phyloP scores from a whole-genome alignment of 2,329 filamentous ascomycete genomes.

The Beauveria medogensis region DNA sequence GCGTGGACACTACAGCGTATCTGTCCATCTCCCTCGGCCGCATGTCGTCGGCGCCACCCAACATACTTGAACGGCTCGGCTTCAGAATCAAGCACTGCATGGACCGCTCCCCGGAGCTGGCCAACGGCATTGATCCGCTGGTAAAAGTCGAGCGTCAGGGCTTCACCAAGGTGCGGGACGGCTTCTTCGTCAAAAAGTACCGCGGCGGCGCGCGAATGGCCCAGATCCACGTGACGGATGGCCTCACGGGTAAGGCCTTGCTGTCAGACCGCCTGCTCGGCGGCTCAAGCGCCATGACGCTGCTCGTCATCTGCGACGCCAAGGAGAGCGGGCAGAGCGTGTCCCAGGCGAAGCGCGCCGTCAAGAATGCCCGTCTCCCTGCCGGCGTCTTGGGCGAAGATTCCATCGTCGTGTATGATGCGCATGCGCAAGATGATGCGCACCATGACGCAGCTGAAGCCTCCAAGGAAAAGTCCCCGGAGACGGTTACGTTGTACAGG shows the following conservation, averaged over 20 bases:
- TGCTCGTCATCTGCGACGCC: slow-evolving; percentile 3
- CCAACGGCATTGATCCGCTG: slow-evolving; percentile 4
- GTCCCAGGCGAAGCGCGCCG: neutral
- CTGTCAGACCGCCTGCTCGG: slow-evolving; percentile 9
- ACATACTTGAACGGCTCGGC: neutral
- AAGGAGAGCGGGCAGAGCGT: neutral
- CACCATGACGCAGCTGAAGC: too few relatives aligned
- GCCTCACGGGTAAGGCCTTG: neutral
- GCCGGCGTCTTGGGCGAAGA: neutral
- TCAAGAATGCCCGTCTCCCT: neutral
- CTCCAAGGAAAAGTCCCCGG: neutral
- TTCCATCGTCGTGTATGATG: neutral
- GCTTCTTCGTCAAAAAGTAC: slow-evolving; percentile 4
- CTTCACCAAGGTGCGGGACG: slow-evolving; percentile 8
- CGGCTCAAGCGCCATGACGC: neutral
- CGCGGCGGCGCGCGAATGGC: slow-evolving; percentile 10
- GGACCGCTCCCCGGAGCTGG: neutral
- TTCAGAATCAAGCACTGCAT: slow-evolving; percentile 6
- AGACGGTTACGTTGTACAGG: neutral
- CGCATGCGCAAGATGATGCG: neutral
- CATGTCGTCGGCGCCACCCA: neutral
- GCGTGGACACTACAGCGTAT: slow-evolving; percentile 13
- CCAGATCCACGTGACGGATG: slow-evolving; percentile 6
- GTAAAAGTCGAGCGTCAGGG: slow-evolving; percentile 8
- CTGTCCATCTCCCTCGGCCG: neutral